Evolutionary conservation across 768 basidiomycete species (phyloP), one percentile per base, ranked within the genome.

Genomic region (Amanita pseudoporphyria): DNA sequence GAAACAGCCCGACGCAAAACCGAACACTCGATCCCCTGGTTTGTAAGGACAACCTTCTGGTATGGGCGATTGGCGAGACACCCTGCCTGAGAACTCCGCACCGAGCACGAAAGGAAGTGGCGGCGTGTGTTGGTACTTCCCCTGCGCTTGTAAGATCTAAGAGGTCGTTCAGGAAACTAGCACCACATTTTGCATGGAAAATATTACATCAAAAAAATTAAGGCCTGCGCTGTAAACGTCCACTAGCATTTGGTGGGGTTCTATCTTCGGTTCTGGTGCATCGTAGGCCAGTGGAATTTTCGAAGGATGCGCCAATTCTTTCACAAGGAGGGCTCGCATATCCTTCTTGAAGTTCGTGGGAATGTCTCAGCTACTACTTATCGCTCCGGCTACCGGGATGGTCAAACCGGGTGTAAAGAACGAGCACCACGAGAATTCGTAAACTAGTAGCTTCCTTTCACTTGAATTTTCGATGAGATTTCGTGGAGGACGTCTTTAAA

Each of bases 11-110:
- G 87, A 82, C 0, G 71, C 72, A 10, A 77, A 77, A 5, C 95
- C 94, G 56, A 96, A 95, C 0, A 99, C 87, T 36, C 89, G 71
- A 54, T 96, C 89, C 3, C 95, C 95, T 2, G 74, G 78, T 59
- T 82, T 81, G 58, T 82, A 87, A 0, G 76, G 73, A 60, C 90
- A 95, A 6, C 81, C 86, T 24, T 73, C 60, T 3, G 94, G 94
- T 19, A 95, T 82, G 19, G 82, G 84, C 3, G 87, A 90, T 53
- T 73, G 64, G 13, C 59, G 53, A 6, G 85, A 71, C 52, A 98
- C 81, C 49, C 67, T 73, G 0, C 95, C 95, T 3, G 92, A 79
- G 58, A 97, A 87, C 64, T 99, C 88, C 32, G 78, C 71, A 13
- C 93, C 93, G 5, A 93, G 76, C 5, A 81, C 73, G 66, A 94